These are phyloP conservation scores for Lasiodiplodia sp. DNA, from an alignment of 2,329 filamentous ascomycete species.

Conservation along the genomic window DNA sequence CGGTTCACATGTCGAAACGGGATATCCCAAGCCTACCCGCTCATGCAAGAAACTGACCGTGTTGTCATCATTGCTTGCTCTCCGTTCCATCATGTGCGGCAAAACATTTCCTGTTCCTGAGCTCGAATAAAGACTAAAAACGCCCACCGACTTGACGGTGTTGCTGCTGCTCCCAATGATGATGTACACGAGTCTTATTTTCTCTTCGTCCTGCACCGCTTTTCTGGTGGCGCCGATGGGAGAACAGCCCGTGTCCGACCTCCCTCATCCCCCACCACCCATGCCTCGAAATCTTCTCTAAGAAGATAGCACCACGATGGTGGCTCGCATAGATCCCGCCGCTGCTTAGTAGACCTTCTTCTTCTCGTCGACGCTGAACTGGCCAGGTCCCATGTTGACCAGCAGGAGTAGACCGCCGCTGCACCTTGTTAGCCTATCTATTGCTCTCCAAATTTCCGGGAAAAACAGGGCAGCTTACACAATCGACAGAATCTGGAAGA, in stretches of 20 bases:
- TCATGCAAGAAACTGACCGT: background rate
- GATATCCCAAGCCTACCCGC: no score
- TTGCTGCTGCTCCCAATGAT: conserved; percentile 19
- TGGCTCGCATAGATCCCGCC: background rate
- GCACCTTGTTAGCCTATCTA: conserved; percentile 34
- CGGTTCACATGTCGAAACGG: no score
- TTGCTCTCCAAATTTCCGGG: background rate
- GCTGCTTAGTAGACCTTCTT: conserved; percentile 92
- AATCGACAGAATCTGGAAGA: conserved; percentile 99
- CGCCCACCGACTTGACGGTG: conserved; percentile 19
- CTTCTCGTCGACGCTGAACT: conserved; percentile 99
- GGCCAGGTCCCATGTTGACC: conserved; percentile 97
- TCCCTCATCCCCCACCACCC: conserved; percentile 18
- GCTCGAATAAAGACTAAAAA: conserved; percentile 13
- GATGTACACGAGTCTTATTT: conserved; percentile 12
- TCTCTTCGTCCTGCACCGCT: background rate
- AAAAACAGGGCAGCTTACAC: conserved; percentile 65
- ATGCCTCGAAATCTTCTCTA: background rate
- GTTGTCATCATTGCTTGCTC: background rate
- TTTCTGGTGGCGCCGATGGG: background rate
- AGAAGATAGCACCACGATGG: conserved; percentile 5
- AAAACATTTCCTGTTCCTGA: conserved; percentile 8
- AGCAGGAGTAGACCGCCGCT: conserved; percentile 90
- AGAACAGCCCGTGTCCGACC: background rate
- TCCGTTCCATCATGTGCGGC: background rate